Percentiles rank a stretch among this genome's conserved stretches.
phyloP scores from a whole-genome alignment of 495 filamentous ascomycete species.

The Penicillium coffeae region DNA sequence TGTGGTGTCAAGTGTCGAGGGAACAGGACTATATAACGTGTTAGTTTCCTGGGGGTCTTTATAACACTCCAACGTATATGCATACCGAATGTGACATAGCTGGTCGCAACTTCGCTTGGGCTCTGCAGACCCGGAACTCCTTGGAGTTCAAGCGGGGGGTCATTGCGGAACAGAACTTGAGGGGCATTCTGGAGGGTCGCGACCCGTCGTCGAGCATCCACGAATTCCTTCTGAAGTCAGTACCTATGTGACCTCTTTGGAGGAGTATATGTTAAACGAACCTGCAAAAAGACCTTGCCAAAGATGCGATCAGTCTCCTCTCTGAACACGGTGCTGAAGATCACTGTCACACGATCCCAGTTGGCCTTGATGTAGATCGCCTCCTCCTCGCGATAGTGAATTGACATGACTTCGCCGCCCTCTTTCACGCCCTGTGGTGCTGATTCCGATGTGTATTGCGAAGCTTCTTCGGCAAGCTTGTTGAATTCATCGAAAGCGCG shows the following conservation, averaged over 20 bases:
- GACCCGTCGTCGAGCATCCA: constrained; percentile 81
- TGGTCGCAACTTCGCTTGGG: constrained; percentile 71
- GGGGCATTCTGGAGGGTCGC: constrained; percentile 92
- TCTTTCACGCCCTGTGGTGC: constrained; percentile 85
- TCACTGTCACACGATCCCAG: constrained; percentile 94
- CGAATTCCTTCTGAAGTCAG: constrained; percentile 68
- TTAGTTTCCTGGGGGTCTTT: not conserved
- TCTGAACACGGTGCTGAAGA: constrained; percentile 96
- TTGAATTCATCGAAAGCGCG: constrained; percentile 91
- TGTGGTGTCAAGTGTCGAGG: constrained; percentile 88
- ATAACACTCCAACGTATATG: not conserved
- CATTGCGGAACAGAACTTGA: constrained; percentile 95
- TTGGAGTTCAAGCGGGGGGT: constrained; percentile 87
- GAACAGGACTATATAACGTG: constrained; percentile 72
- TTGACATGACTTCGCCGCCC: constrained; percentile 89
- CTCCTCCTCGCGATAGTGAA: constrained; percentile 97
- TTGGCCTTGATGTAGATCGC: constrained; percentile 99
- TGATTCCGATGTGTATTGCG: constrained; percentile 84
- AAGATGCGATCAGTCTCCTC: constrained; percentile 97
- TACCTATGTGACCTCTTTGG: not conserved
- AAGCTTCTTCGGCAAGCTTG: constrained; percentile 76
- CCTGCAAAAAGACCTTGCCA: constrained; percentile 88
- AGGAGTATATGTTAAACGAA: constrained; percentile 9
- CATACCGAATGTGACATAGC: constrained; percentile 96
- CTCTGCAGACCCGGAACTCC: constrained; percentile 76